These are phyloP conservation scores for Alternaria ventricosa DNA, from an alignment of 2,329 filamentous ascomycete genomes.

Conservation along the genomic window DNA sequence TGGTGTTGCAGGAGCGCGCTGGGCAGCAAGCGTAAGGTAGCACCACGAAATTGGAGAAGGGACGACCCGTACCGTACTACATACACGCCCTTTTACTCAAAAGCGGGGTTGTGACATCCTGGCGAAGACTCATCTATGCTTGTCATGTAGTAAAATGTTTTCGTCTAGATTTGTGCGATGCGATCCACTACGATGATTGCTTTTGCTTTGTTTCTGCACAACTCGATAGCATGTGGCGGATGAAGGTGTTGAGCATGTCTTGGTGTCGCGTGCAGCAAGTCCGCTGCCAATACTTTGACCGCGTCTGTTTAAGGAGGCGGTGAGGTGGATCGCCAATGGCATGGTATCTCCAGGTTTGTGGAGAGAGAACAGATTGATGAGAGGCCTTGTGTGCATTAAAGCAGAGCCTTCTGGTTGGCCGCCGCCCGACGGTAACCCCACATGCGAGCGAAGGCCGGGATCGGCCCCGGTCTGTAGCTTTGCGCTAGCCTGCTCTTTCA, in stretches of 20 bases:
- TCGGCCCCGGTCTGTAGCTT: too few species aligned
- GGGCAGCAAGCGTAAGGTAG: background rate
- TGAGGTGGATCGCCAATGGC: background rate
- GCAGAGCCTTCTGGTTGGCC: constrained; percentile 8
- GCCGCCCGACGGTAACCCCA: constrained; percentile 12
- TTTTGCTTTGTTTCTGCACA: background rate
- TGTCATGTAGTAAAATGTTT: background rate
- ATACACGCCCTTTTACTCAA: background rate
- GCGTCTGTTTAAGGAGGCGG: background rate
- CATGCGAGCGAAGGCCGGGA: constrained; percentile 5
- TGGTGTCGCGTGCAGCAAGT: background rate
- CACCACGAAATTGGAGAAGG: background rate
- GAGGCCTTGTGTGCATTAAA: constrained; percentile 14
- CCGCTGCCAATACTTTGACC: background rate
- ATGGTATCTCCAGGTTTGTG: constrained; percentile 18
- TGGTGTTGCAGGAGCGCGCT: background rate
- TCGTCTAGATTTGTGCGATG: background rate
- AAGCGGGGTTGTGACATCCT: background rate
- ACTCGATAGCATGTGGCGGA: background rate
- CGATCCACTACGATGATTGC: background rate
- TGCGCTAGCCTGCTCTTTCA: constrained; percentile 21
- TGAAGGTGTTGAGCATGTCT: background rate
- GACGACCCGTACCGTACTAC: constrained; percentile 1
- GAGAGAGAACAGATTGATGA: constrained; percentile 13
- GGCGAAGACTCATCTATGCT: background rate